Conservation (phyloP, 2,329 filamentous ascomycete species). For the Aspergillus cejpii region DNA sequence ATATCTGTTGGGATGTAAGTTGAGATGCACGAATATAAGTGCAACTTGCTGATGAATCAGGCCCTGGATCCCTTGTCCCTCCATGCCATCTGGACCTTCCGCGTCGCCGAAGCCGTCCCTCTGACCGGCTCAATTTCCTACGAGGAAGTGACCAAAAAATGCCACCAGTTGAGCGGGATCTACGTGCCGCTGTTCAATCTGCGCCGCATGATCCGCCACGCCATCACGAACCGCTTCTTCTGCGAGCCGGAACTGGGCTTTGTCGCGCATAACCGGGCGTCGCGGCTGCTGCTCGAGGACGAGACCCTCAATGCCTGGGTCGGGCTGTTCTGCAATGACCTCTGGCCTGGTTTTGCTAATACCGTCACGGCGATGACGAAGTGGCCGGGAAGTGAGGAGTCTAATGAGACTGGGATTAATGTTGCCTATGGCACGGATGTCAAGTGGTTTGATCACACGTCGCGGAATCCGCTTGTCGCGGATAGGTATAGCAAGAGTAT, state of each 20-base stretch:
- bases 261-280: slow-evolving; percentile 1
- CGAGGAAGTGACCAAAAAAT: neutral
- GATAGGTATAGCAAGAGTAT: neutral
- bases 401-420: neutral
- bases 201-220: neutral
- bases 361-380: slow-evolving; percentile 2
- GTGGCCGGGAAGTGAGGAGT: slow-evolving; percentile 2
- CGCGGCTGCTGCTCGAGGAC: neutral
- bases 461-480: neutral
- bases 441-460: neutral
- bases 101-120: neutral
- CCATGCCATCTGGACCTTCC: neutral
- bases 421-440: neutral
- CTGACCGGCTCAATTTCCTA: neutral
- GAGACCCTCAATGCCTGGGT: slow-evolving; percentile 1
- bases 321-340: neutral
- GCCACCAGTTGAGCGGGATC: neutral
- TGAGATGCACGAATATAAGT: neutral
- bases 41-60: too few relatives aligned
- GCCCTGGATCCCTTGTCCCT: neutral
- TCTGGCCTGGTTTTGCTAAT: neutral
- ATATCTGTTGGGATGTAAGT: neutral
- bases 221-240: slow-evolving; percentile 2
- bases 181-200: neutral
- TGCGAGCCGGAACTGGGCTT: neutral